A percentile compares a stretch with the other conserved stretches of the same genome.
Conservation (phyloP, 139 green algal genomes). For the Trebouxia sp. region DNA sequence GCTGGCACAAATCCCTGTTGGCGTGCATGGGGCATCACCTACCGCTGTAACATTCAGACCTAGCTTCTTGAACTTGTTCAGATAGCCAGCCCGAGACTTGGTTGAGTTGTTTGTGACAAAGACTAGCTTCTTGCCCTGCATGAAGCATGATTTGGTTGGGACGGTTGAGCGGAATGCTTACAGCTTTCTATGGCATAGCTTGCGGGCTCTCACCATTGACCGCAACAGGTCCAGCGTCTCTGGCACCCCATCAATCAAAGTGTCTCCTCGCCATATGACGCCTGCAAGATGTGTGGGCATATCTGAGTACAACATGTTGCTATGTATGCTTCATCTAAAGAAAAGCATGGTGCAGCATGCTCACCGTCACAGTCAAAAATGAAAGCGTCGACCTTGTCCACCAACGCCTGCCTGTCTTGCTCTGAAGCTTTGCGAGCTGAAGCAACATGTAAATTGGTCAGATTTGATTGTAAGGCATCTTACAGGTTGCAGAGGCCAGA, state of each 20-base stretch:
- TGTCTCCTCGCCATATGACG: slow-evolving; percentile 98
- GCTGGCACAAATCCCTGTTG: background rate
- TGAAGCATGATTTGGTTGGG: background rate
- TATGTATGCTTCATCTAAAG: background rate
- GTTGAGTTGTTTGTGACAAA: slow-evolving; percentile 99
- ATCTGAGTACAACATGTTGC: too few relatives aligned
- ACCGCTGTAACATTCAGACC: slow-evolving; percentile 87
- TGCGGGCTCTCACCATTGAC: slow-evolving; percentile 55
- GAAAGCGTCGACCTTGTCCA: slow-evolving; percentile 94
- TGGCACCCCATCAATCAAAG: slow-evolving; percentile 94
- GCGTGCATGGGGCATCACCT: slow-evolving; percentile 10
- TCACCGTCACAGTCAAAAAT: slow-evolving; percentile 99
- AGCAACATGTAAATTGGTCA: background rate
- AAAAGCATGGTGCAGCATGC: background rate
- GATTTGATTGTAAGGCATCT: too few relatives aligned
- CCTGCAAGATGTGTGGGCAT: slow-evolving; percentile 44
- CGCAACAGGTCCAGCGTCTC: slow-evolving; percentile 95
- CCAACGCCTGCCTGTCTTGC: slow-evolving; percentile 73
- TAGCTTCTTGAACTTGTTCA: slow-evolving; percentile 95
- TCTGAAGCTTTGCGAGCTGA: slow-evolving; percentile 48
- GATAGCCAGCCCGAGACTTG: slow-evolving; percentile 92
- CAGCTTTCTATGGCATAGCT: too few relatives aligned
- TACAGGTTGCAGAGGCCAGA: too few relatives aligned
- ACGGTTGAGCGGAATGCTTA: background rate
- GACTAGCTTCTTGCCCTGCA: slow-evolving; percentile 94